Base-by-base conservation (phyloP, 1,139 yeast species). In the Saccharomycopsis phalli region DNA sequence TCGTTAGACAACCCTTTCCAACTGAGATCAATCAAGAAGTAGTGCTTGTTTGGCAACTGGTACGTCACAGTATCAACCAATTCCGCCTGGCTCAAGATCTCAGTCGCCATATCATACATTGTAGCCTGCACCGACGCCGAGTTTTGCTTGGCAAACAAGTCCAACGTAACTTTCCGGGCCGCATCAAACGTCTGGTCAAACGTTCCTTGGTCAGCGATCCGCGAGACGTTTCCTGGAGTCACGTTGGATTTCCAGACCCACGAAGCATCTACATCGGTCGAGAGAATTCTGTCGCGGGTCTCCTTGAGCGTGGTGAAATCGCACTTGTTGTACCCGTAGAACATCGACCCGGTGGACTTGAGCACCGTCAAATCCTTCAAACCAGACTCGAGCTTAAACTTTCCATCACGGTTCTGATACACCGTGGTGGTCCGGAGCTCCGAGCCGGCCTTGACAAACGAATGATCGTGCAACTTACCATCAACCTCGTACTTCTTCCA, bases 101-200 rank as follows among this genome's bases (percentile, higher is more conserved):
- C 76, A 47, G 74, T 69, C 31, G 84, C 71, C 91, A 87, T 87
- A 68, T 86, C 83, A 69, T 76, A 87, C 95, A 86, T 86, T 47
- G 95, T 87, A 33, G 94, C 95, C 66, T 87, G 96, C 38, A 87
- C 96, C 14, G 94, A 81, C 16, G 95, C 75, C 7, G 95, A 83
- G 61, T 83, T 77, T 61, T 87, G 95, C 41, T 69, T 61, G 19
- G 95, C 95, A 61, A 87, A 87, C 47, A 72, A 69, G 44, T 77
- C 81, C 53, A 87, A 69, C 2, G 95, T 86, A 51, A 74, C 69
- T 40, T 66, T 67, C 55, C 87, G 72, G 19, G 88, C 93, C 17
- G 58, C 55, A 22, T 67, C 57, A 58, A 70, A 82, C 21, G 82
- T 71, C 8, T 57, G 43, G 61, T 84, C 94, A 52, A 81, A 80